Base-by-base conservation (phyloP, 2,329 filamentous ascomycete genomes). In the Penicillium sp. region DNA sequence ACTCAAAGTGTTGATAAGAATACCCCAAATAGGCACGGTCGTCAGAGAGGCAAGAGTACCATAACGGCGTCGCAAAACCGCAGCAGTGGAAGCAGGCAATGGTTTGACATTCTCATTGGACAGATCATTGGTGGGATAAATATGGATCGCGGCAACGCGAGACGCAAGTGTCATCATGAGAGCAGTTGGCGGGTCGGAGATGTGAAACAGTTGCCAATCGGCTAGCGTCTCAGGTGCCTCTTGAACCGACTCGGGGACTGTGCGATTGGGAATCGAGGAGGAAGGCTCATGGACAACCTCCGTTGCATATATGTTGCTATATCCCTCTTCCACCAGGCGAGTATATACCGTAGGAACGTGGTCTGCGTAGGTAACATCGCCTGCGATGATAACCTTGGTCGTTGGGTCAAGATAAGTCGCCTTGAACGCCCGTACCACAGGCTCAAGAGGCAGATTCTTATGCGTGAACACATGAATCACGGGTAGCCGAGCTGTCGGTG, bases 1-100 rank as follows among this genome's bases (percentile, higher is more conserved):
- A 23, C 89, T 93, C 5, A 99, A 85, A 0, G 94, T 99, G 75
- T 97, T 97, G 75, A 99, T 92, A 1, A 99, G 80, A 60, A 99
- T 96, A 8, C 94, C 94, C 65, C 97, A 91, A 50, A 97, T 86
- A 21, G 91, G 87, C 0, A 87, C 89, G 0, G 91, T 91, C 19
- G 88, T 86, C 29, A 97, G 85, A 0, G 86, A 86, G 2, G 93
- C 88, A 11, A 97, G 82, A 57, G 94, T 87, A 1, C 89, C 94
- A 74, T 97, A 99, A 38, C 94, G 90, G 2, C 94, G 88, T 27
- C 91, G 87, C 16, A 99, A 84, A 25, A 82, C 76, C 9, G 79
- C 75, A n/a, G 83, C 65, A 11, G 83, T 84, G 5, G 81, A 76
- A 57, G 81, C 71, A 64, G 82, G 70, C 66, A 83, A 60, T 39